phyloP scores from a whole-genome alignment of 192 early-diverging fungal genomes.

The Thoreauomyces humboldtii region DNA sequence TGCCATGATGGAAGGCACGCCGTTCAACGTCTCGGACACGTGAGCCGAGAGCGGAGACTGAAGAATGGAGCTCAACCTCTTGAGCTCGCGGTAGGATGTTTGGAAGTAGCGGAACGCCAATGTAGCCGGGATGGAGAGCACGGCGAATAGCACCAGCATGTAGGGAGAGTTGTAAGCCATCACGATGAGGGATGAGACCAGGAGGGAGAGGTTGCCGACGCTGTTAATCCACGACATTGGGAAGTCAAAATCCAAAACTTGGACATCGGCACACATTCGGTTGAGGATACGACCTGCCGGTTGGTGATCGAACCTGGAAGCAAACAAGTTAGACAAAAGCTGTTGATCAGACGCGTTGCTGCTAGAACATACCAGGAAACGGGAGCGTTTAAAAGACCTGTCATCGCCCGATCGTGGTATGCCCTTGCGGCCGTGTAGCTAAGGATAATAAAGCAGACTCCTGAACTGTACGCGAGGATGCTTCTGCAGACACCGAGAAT shows the following conservation, averaged over 20 bases:
- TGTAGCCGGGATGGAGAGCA: not conserved
- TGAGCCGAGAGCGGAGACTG: constrained; percentile 14
- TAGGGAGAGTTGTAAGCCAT: constrained; percentile 48
- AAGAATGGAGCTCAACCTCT: constrained; percentile 13
- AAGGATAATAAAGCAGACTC: not conserved
- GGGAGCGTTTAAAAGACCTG: constrained; percentile 40
- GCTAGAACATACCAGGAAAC: constrained; percentile 41
- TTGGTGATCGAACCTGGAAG: constrained; percentile 70
- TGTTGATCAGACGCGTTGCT: no score
- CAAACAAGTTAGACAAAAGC: no score
- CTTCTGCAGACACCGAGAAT: not conserved
- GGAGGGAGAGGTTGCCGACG: constrained; percentile 42
- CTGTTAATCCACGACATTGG: constrained; percentile 55
- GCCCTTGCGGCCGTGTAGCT: not conserved
- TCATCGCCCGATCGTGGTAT: constrained; percentile 35
- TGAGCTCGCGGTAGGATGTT: constrained; percentile 25
- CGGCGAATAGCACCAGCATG: constrained; percentile 4
- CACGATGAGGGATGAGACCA: constrained; percentile 58
- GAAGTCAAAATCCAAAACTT: constrained; percentile 61
- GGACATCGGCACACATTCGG: constrained; percentile 57
- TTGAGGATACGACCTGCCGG: constrained; percentile 64
- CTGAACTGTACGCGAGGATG: not conserved
- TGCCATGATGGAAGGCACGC: not conserved
- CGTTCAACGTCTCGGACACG: not conserved
- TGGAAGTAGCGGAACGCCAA: constrained; percentile 21